Conservation (phyloP, 768 basidiomycete genomes). For the Phaeotremella skinneri region DNA sequence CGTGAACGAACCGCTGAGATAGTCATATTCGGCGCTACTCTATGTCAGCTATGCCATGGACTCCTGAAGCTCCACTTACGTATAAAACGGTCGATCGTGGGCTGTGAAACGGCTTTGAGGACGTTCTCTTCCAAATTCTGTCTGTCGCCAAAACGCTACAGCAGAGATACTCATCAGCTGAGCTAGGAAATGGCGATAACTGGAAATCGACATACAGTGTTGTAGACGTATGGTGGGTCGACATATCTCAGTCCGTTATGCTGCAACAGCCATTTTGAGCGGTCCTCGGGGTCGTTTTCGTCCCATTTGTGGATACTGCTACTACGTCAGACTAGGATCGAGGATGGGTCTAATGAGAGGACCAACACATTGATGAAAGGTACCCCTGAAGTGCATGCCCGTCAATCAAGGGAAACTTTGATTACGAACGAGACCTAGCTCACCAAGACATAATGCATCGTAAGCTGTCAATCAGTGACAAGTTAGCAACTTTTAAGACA, state of each 20-base stretch:
- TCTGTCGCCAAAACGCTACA: neutral
- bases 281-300: constrained; percentile 1
- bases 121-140: neutral
- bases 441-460: constrained; percentile 31
- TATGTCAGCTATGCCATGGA: neutral
- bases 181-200: neutral
- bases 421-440: neutral
- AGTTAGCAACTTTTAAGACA: neutral
- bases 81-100: neutral
- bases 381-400: constrained; percentile 9
- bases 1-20: constrained; percentile 14
- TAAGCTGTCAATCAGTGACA: constrained; percentile 17
- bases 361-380: constrained; percentile 18
- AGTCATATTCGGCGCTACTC: constrained; percentile 18
- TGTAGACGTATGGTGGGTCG: constrained; percentile 15
- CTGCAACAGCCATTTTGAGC: constrained; percentile 9
- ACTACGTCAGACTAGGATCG: neutral
- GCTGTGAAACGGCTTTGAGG: neutral
- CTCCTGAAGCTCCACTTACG: neutral
- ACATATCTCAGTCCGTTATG: constrained; percentile 3
- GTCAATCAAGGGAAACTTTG: neutral
- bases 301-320: constrained; percentile 6
- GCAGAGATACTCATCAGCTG: neutral
- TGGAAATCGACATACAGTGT: constrained; percentile 8
- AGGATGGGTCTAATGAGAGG: neutral